A percentile compares a stretch with the other conserved stretches of the same genome.
Evolutionary conservation across 345 rosid species (phyloP).

Genomic region (Ceriops decandra): DNA sequence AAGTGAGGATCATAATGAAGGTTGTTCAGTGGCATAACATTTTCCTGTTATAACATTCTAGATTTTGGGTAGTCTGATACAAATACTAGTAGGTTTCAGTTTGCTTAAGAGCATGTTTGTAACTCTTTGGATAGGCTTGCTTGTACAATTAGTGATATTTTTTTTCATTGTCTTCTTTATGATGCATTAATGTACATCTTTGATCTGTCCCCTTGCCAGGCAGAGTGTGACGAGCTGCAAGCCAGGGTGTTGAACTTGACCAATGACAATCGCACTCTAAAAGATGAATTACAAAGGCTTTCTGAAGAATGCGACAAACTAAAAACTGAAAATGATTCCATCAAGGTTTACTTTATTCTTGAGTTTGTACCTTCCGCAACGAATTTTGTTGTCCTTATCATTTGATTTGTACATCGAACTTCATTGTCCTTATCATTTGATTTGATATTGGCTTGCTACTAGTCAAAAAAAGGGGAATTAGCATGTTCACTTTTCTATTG

Average conservation of each 20-base stretch:
- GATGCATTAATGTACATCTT: too few relatives aligned
- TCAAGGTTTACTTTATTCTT: conserved; percentile 48
- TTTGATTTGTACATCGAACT: not conserved
- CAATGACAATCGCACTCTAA: conserved; percentile 58
- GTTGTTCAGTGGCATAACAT: too few relatives aligned
- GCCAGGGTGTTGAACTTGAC: conserved; percentile 60
- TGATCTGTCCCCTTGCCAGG: conserved; percentile 34
- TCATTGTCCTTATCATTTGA: not conserved
- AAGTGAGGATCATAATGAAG: too few relatives aligned
- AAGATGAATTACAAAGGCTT: conserved; percentile 77
- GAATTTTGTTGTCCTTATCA: not conserved
- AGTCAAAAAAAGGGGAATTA: not conserved
- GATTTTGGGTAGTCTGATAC: too few relatives aligned
- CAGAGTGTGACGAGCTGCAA: conserved; percentile 92
- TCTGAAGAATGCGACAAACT: conserved; percentile 88
- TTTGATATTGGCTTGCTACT: not conserved
- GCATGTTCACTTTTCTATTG: not conserved
- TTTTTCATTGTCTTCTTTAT: too few relatives aligned
- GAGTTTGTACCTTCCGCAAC: not conserved
- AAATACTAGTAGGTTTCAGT: too few relatives aligned
- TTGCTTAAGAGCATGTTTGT: too few relatives aligned
- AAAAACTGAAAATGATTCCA: conserved; percentile 66
- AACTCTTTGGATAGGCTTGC: too few relatives aligned
- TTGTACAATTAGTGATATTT: too few relatives aligned
- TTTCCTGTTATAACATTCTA: too few relatives aligned